Base-by-base conservation (phyloP, 345 rosid genomes). In the Cardamine occulta region DNA sequence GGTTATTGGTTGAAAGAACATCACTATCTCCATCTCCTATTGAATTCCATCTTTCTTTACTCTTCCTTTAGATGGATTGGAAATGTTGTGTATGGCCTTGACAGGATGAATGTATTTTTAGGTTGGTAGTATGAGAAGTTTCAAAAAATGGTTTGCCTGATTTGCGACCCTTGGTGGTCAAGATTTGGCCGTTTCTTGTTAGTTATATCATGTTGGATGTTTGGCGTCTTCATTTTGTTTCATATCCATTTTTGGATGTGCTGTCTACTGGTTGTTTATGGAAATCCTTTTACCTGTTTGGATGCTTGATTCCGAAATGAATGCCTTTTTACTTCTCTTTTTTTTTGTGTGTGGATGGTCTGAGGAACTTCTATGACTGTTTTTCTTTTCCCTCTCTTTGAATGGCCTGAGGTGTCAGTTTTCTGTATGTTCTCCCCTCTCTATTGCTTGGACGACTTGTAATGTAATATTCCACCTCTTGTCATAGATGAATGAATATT, bases 21-120 rank as follows among this genome's bases (percentile, higher is more conserved):
- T 37, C 8, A 2, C n/a, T 62, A 52, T 59, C 61, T 34, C 42
- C 49, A 32, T 49, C 45, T 65, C 13, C 48, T 55, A 31, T 58
- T 57, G 47, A 65, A 49, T 39, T 37, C 40, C 37, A 42, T 72
- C 17, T 72, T 23, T 58, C 76, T 76, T 66, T 65, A 44, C 65
- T 63, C 62, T 40, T 49, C 24, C 49, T 60, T 72, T 66, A 17
- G 63, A 82, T 82, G 80, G 73, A 17, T 75, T 84, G 73, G 29
- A 29, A 19, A 58, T 72, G 55, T 65, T 66, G 68, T 78, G 72
- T 56, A 77, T 64, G 68, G 17, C 68, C 57, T 37, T 70, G 72
- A 39, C 51, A 52, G 52, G 48, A 56, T 81, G 74, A 82, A 80
- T 85, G 84, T 70, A 67, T 68, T 21, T 66, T 70, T 62, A 80